phyloP scores from a whole-genome alignment of 2,329 filamentous ascomycete genomes.

The Arthrobotrys iridis region DNA sequence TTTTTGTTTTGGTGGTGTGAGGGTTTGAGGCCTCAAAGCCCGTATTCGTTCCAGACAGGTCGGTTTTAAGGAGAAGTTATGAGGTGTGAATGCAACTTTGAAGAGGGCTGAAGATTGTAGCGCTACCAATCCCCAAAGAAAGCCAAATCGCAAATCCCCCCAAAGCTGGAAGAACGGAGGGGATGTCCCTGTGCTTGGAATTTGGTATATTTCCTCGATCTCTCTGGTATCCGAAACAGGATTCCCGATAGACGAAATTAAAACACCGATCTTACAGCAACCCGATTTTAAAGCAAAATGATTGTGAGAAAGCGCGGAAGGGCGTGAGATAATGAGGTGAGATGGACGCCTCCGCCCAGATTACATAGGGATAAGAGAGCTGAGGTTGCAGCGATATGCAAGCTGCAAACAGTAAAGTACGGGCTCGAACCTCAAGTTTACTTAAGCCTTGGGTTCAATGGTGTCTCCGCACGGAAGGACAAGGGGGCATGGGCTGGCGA shows the following conservation, averaged over 20 bases:
- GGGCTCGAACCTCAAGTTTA: constrained; percentile 24
- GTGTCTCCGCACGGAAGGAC: constrained; percentile 44
- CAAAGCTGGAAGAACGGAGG: constrained; percentile 28
- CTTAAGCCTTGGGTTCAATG: constrained; percentile 17
- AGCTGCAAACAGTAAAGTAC: constrained; percentile 35
- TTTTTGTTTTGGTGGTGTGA: not conserved
- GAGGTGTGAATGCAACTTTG: not conserved
- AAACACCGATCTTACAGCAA: not conserved
- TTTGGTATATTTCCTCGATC: not conserved
- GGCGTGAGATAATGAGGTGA: constrained; percentile 32
- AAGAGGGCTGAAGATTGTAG: constrained; percentile 1
- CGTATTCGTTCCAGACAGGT: constrained; percentile 4
- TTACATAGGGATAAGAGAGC: constrained; percentile 50
- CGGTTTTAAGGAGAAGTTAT: constrained; percentile 8
- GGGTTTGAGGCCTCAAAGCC: not conserved
- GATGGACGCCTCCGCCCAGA: constrained; percentile 40
- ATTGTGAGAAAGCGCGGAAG: constrained; percentile 20
- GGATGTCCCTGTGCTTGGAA: constrained; percentile 1
- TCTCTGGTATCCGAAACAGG: not conserved
- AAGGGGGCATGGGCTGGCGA: constrained; percentile 42
- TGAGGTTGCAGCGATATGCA: constrained; percentile 40
- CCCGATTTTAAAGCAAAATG: constrained; percentile 10
- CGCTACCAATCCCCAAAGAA: constrained; percentile 8
- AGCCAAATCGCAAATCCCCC: constrained; percentile 13
- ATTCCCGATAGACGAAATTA: constrained; percentile 27